These are phyloP conservation scores for Podila epigama DNA, from an alignment of 192 early-diverging fungal genomes.

Conservation along the genomic window DNA sequence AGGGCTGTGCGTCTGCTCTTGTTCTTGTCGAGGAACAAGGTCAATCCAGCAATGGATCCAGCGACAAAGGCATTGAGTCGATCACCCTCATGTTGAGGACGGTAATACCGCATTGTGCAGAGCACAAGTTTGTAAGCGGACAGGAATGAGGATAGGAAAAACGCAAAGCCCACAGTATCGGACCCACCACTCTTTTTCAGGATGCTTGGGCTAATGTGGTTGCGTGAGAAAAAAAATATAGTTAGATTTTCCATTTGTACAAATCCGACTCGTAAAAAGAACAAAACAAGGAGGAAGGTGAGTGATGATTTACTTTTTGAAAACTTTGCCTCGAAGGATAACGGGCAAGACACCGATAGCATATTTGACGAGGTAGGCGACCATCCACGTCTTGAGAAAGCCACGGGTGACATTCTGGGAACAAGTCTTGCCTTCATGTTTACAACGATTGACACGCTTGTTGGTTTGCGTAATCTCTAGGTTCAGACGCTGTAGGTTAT, in stretches of 20 bases:
- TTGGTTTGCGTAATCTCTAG: slow-evolving; percentile 43
- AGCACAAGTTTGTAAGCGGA: slow-evolving; percentile 71
- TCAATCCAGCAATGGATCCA: slow-evolving; percentile 66
- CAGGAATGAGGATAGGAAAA: slow-evolving; percentile 69
- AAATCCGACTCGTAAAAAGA: background rate
- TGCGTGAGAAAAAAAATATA: background rate
- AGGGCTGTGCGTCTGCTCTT: slow-evolving; percentile 65
- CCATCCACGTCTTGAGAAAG: slow-evolving; percentile 66
- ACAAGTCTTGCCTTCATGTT: slow-evolving; percentile 71
- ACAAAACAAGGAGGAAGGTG: background rate
- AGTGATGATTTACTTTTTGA: slow-evolving; percentile 53
- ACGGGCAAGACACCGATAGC: slow-evolving; percentile 60
- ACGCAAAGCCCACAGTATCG: slow-evolving; percentile 71
- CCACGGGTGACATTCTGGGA: slow-evolving; percentile 70
- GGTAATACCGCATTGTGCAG: slow-evolving; percentile 63
- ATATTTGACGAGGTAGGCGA: slow-evolving; percentile 69
- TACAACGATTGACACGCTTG: slow-evolving; percentile 50
- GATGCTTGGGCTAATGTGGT: slow-evolving; percentile 38
- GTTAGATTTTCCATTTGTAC: background rate
- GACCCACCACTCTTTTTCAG: slow-evolving; percentile 58
- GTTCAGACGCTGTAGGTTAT: slow-evolving; percentile 51
- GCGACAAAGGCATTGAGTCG: slow-evolving; percentile 70
- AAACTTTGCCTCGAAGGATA: slow-evolving; percentile 59
- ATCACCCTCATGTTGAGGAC: slow-evolving; percentile 53
- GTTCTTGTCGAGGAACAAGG: slow-evolving; percentile 67